phyloP scores from a whole-genome alignment of 176 grass and related monocot genomes.

The Metroxylon sagu region DNA sequence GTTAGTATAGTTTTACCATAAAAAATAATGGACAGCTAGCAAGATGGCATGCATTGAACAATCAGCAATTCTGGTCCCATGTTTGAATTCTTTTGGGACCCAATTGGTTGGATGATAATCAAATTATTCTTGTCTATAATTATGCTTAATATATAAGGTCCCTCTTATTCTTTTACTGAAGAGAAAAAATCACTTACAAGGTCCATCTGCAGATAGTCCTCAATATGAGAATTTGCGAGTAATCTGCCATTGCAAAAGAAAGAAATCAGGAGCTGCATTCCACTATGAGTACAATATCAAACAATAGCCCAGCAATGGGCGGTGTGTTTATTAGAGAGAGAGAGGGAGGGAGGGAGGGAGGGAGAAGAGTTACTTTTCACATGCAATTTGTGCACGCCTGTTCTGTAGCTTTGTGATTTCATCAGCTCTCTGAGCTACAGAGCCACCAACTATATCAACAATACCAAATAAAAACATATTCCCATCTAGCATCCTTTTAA shows the following conservation, averaged over 20 bases:
- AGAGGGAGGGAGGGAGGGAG: too few relatives aligned
- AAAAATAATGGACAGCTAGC: too few relatives aligned
- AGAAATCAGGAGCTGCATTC: conserved; percentile 6
- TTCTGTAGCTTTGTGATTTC: conserved; percentile 51
- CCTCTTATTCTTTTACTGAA: too few relatives aligned
- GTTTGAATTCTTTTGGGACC: too few relatives aligned
- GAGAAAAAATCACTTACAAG: not conserved
- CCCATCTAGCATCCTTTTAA: conserved; percentile 76
- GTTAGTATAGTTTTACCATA: too few relatives aligned
- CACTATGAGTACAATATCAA: not conserved
- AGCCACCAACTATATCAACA: conserved; percentile 55
- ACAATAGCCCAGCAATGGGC: not conserved
- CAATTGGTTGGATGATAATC: too few relatives aligned
- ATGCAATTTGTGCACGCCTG: conserved; percentile 48
- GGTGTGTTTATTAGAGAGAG: too few relatives aligned
- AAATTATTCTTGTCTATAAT: too few relatives aligned
- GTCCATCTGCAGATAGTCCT: too few relatives aligned
- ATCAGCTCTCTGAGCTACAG: conserved; percentile 37
- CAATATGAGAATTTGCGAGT: conserved; percentile 23
- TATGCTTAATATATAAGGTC: too few relatives aligned
- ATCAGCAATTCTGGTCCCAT: too few relatives aligned
- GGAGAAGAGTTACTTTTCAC: conserved; percentile 40
- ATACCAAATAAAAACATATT: conserved; percentile 64
- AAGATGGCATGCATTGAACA: too few relatives aligned
- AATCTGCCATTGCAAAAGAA: conserved; percentile 41